Conservation (phyloP, 164 flowering plant species). For the Chloranthus sessilifolius region DNA sequence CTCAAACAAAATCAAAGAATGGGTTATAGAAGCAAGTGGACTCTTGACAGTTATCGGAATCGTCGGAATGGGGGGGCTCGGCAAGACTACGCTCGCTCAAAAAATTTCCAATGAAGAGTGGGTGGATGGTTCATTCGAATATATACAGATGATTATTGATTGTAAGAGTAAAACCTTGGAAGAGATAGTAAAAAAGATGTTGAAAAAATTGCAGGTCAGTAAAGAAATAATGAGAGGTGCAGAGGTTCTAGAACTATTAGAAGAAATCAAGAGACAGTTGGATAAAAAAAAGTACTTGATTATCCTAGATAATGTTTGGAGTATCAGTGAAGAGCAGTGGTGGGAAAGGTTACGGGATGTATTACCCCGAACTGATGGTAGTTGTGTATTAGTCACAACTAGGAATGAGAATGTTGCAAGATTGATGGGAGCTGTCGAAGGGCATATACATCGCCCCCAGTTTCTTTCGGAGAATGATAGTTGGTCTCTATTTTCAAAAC, state of each 20-base stretch:
- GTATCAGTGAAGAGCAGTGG: neutral
- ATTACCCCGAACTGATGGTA: neutral
- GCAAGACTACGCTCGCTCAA: neutral
- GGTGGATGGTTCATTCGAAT: neutral
- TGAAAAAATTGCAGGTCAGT: neutral
- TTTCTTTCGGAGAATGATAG: neutral
- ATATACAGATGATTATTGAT: neutral
- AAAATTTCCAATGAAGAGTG: neutral
- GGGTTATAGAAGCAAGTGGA: neutral
- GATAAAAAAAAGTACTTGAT: neutral
- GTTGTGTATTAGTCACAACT: neutral
- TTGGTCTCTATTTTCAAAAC: neutral
- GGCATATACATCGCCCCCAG: neutral
- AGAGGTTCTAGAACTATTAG: neutral
- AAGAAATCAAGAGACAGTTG: neutral
- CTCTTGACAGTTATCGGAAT: neutral
- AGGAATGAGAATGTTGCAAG: neutral
- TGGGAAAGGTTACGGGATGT: neutral
- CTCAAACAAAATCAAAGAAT: neutral
- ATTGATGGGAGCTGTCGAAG: neutral
- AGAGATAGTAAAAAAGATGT: neutral
- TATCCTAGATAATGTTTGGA: neutral
- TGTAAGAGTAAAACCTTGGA: neutral
- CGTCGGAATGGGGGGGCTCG: constrained; percentile 4
- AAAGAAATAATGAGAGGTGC: neutral